A percentile compares a stretch with the other conserved stretches of the same genome.
Conservation (phyloP, 2,329 filamentous ascomycete species). For the Ophiostoma tasmaniense region DNA sequence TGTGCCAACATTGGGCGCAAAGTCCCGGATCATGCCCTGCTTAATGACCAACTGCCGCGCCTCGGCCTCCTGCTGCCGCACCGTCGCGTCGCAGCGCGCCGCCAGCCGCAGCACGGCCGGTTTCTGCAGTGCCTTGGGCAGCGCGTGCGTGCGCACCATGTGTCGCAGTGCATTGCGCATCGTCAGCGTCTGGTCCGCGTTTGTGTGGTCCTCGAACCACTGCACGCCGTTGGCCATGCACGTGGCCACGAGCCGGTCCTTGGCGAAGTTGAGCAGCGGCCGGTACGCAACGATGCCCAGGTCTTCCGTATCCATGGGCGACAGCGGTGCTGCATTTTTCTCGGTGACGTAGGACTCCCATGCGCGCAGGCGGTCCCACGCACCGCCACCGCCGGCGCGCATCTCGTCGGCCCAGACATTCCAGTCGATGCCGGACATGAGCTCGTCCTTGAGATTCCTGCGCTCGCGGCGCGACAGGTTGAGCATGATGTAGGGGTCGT, state of each 20-base stretch:
- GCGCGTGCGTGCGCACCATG: constrained; percentile 43
- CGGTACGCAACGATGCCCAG: constrained; percentile 60
- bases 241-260: constrained; percentile 64
- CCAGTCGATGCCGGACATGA: constrained; percentile 24
- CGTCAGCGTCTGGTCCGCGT: constrained; percentile 67
- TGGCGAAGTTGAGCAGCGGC: constrained; percentile 61
- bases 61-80: constrained; percentile 38
- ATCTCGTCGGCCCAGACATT: constrained; percentile 19
- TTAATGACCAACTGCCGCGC: constrained; percentile 47
- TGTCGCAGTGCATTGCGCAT: constrained; percentile 71
- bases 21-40: constrained; percentile 38
- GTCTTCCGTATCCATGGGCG: constrained; percentile 40
- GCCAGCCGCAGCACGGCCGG: constrained; percentile 55
- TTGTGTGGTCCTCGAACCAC: constrained; percentile 84
- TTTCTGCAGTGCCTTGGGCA: constrained; percentile 65
- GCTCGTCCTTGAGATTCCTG: constrained; percentile 7
- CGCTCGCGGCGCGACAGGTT: constrained; percentile 23
- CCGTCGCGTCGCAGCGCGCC: constrained; percentile 38
- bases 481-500: constrained; percentile 33
- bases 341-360: neutral
- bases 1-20: constrained; percentile 42
- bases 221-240: constrained; percentile 58
- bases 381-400: constrained; percentile 18
- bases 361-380: neutral
- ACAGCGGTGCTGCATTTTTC: constrained; percentile 10